Conservation (phyloP, 148 eudicot genomes). For the Silene uniflora region DNA sequence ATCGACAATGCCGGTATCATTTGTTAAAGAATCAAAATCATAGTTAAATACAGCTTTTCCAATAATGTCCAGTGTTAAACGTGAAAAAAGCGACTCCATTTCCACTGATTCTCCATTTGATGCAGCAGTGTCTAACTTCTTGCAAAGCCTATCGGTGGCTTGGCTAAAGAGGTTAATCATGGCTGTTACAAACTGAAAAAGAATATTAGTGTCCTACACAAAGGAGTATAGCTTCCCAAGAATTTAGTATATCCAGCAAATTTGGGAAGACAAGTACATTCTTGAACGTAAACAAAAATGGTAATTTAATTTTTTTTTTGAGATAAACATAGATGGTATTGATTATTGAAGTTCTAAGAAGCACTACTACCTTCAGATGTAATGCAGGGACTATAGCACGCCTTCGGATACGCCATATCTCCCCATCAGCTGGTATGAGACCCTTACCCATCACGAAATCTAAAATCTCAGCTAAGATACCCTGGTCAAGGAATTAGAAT, state of each 20-base stretch:
- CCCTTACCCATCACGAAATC: conserved; percentile 99
- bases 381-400: conserved; percentile 96
- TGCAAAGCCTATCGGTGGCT: conserved; percentile 86
- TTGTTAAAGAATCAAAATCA: conserved; percentile 89
- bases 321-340: background rate
- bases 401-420: conserved; percentile 89
- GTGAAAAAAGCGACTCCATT: conserved; percentile 97
- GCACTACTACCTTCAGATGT: conserved; percentile 70
- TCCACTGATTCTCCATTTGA: conserved; percentile 80
- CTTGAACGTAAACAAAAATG: background rate
- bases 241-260: background rate
- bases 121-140: conserved; percentile 82
- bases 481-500: conserved; percentile 36
- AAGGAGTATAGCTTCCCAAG: background rate
- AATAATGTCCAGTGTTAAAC: conserved; percentile 86
- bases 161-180: conserved; percentile 84
- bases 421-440: conserved; percentile 98
- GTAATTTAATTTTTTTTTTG: too few relatives aligned
- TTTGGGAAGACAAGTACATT: background rate
- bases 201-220: conserved; percentile 5
- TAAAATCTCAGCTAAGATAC: conserved; percentile 85
- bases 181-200: conserved; percentile 74
- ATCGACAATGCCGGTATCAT: conserved; percentile 93
- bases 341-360: conserved; percentile 1
- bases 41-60: conserved; percentile 96